Evolutionary conservation across 305 asterid genomes (phyloP).

Genomic region (Solanum hybrid): DNA sequence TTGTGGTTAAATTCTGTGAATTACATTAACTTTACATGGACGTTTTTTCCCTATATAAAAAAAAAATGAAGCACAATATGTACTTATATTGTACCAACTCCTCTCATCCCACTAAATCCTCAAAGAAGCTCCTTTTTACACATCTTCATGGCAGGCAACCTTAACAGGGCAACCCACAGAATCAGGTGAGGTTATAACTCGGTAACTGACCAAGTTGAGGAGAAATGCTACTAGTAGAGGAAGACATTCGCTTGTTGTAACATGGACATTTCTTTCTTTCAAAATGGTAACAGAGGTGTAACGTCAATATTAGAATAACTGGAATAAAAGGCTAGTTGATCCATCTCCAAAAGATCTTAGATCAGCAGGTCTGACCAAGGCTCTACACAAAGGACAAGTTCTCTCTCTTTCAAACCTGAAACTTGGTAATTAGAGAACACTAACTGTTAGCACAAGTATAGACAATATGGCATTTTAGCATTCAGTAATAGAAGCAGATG

Average conservation of each 20-base stretch:
- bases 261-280: neutral
- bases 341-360: conserved; percentile 36
- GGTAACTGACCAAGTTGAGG: neutral
- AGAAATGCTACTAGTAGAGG: neutral
- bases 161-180: neutral
- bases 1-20: neutral
- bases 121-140: neutral
- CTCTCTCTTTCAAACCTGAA: conserved; percentile 44
- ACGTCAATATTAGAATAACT: conserved; percentile 15
- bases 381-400: conserved; percentile 42
- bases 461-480: neutral
- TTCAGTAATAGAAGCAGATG: neutral
- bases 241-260: neutral
- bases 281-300: neutral
- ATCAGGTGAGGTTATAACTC: neutral
- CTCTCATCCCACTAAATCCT: conserved; percentile 3
- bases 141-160: neutral
- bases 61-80: neutral
- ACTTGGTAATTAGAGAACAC: neutral
- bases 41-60: neutral
- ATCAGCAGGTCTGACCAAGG: conserved; percentile 35
- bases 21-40: neutral
- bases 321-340: conserved; percentile 35
- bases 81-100: neutral
- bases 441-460: neutral